phyloP scores from a whole-genome alignment of 1,284 basidiomycete genomes.

The Cutaneotrichosporon daszewskae region DNA sequence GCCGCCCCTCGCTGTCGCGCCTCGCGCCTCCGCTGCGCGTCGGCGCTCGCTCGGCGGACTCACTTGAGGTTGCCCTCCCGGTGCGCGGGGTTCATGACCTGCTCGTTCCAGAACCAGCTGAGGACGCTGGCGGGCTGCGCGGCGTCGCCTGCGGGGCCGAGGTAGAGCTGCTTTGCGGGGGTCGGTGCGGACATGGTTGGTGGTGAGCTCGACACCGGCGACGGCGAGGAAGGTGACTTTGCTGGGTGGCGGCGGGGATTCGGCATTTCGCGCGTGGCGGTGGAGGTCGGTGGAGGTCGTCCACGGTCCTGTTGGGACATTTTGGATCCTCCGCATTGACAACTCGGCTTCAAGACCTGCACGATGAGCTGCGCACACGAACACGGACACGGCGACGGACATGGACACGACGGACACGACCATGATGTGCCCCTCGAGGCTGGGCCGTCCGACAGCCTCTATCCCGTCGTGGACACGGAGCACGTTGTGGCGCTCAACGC shows the following conservation, averaged over 20 bases:
- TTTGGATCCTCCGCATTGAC: not conserved
- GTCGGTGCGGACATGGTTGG: conserved; percentile 22
- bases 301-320: not conserved
- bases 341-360: not conserved
- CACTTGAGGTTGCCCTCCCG: conserved; percentile 22
- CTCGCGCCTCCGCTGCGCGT: no score
- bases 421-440: conserved; percentile 42
- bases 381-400: conserved; percentile 22
- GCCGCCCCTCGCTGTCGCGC: no score
- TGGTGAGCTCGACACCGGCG: not conserved
- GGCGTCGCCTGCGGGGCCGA: conserved; percentile 21
- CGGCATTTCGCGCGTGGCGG: not conserved
- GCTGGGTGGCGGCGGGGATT: not conserved
- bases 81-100: conserved; percentile 19
- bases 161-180: conserved; percentile 25
- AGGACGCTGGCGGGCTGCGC: conserved; percentile 9
- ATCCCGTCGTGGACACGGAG: conserved; percentile 37
- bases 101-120: conserved; percentile 19
- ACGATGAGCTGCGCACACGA: conserved; percentile 36
- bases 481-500: conserved; percentile 46
- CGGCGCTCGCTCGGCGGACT: not conserved
- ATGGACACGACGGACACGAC: conserved; percentile 32
- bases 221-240: no score
- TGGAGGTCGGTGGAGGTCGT: conserved; percentile 3
- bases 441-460: conserved; percentile 42